Evolutionary conservation across 352 stramenopile species (phyloP).

Genomic region (Pythium biforme): DNA sequence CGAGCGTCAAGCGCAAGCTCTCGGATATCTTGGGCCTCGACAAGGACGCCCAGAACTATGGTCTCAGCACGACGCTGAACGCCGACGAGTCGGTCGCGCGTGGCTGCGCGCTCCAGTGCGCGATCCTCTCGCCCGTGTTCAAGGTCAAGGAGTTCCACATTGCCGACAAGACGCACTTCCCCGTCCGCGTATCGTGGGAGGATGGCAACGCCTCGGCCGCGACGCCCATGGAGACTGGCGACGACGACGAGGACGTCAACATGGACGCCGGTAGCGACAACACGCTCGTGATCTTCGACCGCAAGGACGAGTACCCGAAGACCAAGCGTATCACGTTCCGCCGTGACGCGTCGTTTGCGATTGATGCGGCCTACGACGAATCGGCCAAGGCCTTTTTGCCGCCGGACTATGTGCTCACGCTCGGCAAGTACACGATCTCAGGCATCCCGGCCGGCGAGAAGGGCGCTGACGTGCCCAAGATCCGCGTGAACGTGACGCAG

Average conservation of each 20-base stretch:
- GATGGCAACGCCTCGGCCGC: constrained; percentile 50
- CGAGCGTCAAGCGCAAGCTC: constrained; percentile 94
- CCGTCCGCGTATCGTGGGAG: constrained; percentile 94
- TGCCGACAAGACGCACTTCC: constrained; percentile 87
- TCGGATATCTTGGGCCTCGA: constrained; percentile 91
- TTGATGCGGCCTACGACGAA: constrained; percentile 91
- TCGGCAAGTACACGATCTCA: constrained; percentile 94
- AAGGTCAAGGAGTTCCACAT: constrained; percentile 95
- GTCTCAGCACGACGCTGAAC: constrained; percentile 98
- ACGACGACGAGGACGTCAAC: constrained; percentile 87
- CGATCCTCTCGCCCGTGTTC: constrained; percentile 98
- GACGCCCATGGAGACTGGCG: constrained; percentile 50
- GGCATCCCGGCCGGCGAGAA: constrained; percentile 78
- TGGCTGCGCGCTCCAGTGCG: constrained; percentile 97
- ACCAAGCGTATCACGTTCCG: constrained; percentile 97
- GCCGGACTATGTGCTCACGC: constrained; percentile 64
- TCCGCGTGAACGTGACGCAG: constrained; percentile 98
- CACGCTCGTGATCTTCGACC: constrained; percentile 95
- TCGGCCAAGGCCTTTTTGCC: constrained; percentile 62
- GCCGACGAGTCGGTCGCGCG: constrained; percentile 97
- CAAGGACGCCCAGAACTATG: constrained; percentile 93
- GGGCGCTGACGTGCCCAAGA: constrained; percentile 78
- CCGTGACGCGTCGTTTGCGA: constrained; percentile 90
- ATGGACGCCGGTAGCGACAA: constrained; percentile 74
- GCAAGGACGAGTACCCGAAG: constrained; percentile 96